Base-by-base conservation (phyloP, 345 rosid species). In the Kernera saxatilis region DNA sequence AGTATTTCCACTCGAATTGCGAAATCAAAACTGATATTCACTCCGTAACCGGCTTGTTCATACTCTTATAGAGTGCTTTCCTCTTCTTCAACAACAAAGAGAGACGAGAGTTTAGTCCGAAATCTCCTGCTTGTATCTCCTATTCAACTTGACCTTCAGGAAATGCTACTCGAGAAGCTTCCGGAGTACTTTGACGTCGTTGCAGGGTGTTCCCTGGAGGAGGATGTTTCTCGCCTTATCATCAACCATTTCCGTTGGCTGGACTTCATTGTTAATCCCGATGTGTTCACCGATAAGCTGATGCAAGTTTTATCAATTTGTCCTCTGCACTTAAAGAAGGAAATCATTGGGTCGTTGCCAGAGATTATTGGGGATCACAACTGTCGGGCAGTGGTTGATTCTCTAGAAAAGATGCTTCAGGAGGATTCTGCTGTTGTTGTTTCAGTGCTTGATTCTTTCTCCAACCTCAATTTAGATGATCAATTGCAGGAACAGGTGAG, bases 321-420 rank as follows among this genome's bases (percentile, higher is more conserved):
- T 56, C 97, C 95, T 25, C 25, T 73, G 29, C 81, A 84, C 46
- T 83, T 87, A 57, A 91, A 87, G 84, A 85, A 83, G 46, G 97
- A 91, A 83, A 87, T 91, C 10, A 84, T 88, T 46, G 97, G 97
- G 48, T 91, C 97, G 1, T 82, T 91, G 77, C 95, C 97, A 11
- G 95, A 91, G 84, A 87, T 90, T 50, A 81, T 90, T 5, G 91
- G 88, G 11, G 93, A 86, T 77, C 87, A 80, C 18, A 83, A 79
- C 67, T 78, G 76, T 61, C 80, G 60, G 30, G 55, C 64, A 55
- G 85, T 90, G 58, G 78, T 90, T 45, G 86, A 85, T 74, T 87
- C 88, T 60, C 83, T 91, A 1, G 91, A 87, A 65, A 80, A 85
- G 58, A 81, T 91, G 91, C 91, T 91, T 37, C 86, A 71, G 50